Conservation (phyloP, 352 stramenopile species). For the Phytophthora chlamydospora region DNA sequence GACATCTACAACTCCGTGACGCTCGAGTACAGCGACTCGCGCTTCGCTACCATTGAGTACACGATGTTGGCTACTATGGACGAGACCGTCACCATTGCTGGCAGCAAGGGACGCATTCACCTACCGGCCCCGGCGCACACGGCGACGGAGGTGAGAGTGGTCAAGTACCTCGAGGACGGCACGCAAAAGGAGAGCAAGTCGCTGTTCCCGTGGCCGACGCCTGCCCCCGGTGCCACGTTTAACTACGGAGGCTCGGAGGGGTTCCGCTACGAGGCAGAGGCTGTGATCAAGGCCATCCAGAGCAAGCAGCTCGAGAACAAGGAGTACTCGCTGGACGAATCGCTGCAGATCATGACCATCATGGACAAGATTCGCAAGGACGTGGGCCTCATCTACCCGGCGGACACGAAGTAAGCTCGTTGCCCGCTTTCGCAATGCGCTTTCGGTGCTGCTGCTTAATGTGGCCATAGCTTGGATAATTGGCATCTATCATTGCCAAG, state of each 20-base stretch:
- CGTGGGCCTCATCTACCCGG: conserved; percentile 50
- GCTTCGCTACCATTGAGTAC: conserved; percentile 71
- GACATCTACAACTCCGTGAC: conserved; percentile 65
- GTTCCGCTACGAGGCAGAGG: conserved; percentile 77
- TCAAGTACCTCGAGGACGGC: conserved; percentile 16
- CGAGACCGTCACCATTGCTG: conserved; percentile 76
- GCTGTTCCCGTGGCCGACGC: conserved; percentile 47
- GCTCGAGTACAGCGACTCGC: conserved; percentile 52
- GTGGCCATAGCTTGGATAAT: neutral
- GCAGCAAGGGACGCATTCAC: conserved; percentile 65
- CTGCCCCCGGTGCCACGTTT: conserved; percentile 54
- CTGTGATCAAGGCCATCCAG: conserved; percentile 64
- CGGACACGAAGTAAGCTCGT: conserved; percentile 22
- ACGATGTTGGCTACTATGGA: conserved; percentile 65
- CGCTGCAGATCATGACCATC: conserved; percentile 55
- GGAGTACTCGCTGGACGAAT: conserved; percentile 61
- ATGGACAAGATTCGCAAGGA: conserved; percentile 69
- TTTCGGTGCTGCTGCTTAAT: neutral
- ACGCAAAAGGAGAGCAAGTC: conserved; percentile 37
- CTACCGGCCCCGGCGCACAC: conserved; percentile 57
- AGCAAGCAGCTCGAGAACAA: conserved; percentile 44
- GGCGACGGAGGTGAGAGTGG: conserved; percentile 49
- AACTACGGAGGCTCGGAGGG: conserved; percentile 55
- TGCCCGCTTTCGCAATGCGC: neutral
- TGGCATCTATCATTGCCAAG: neutral